These are phyloP conservation scores for Lepidium aucheri DNA, from an alignment of 345 rosid genomes.

Conservation along the genomic window DNA sequence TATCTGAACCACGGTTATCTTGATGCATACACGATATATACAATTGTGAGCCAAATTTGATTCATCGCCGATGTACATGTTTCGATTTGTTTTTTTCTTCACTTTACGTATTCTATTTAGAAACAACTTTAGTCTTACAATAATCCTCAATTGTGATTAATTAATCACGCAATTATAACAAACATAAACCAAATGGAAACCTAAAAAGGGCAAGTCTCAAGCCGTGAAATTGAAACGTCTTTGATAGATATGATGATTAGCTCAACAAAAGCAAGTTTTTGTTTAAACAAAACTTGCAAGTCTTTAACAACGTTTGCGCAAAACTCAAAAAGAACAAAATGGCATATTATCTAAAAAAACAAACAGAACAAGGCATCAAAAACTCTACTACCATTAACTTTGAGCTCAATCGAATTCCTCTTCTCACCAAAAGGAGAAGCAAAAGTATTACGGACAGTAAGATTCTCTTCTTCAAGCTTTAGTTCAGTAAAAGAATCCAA, in stretches of 20 bases:
- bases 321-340: constrained; percentile 14
- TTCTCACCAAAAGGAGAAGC: constrained; percentile 14
- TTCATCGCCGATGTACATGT: no score
- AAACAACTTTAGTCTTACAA: no score
- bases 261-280: background rate
- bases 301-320: background rate
- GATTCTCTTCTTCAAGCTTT: background rate
- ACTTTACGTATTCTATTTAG: no score
- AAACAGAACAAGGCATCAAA: constrained; percentile 11
- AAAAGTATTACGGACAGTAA: constrained; percentile 7
- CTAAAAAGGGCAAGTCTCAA: background rate
- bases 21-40: no score
- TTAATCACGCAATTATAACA: background rate
- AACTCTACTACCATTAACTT: constrained; percentile 11
- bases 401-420: constrained; percentile 17
- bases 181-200: background rate
- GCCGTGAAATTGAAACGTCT: background rate
- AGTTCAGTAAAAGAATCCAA: constrained; percentile 66
- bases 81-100: no score
- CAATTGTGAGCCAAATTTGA: no score
- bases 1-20: no score
- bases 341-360: constrained; percentile 9
- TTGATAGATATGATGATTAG: background rate
- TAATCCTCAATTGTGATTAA: no score
- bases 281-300: background rate